Evolutionary conservation across 208 protist genomes (phyloP).

Genomic region (Crithidia brevicula): DNA sequence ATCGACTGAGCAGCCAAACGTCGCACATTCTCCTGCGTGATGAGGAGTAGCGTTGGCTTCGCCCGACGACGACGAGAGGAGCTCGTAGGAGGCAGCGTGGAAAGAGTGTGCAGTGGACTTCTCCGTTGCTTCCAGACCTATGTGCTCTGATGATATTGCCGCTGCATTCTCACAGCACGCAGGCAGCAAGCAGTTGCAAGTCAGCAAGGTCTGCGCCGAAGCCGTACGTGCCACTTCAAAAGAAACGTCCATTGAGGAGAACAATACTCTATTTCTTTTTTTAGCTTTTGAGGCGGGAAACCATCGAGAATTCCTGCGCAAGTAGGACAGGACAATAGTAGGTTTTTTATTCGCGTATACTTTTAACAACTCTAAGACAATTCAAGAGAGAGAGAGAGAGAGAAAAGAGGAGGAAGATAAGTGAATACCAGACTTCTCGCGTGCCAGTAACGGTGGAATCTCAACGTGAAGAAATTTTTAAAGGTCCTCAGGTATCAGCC

Average conservation of each 20-base stretch:
- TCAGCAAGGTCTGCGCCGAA: constrained; percentile 29
- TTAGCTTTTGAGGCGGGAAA: too few species aligned
- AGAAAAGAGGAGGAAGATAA: not conserved
- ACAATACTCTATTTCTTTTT: too few species aligned
- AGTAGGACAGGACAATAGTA: too few species aligned
- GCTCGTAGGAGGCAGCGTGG: constrained; percentile 51
- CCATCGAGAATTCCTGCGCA: too few species aligned
- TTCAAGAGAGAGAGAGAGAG: not conserved
- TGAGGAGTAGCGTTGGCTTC: not conserved
- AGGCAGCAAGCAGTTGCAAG: constrained; percentile 83
- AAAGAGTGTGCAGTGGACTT: not conserved
- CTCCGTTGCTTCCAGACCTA: not conserved
- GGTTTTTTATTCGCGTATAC: too few species aligned
- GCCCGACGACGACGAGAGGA: not conserved
- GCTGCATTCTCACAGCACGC: not conserved
- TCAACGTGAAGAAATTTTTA: constrained; percentile 17
- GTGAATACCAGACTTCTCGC: too few species aligned
- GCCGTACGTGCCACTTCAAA: constrained; percentile 12
- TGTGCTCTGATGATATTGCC: not conserved
- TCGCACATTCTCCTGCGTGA: constrained; percentile 33
- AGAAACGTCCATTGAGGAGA: not conserved
- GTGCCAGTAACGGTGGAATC: too few species aligned
- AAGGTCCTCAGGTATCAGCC: too few species aligned
- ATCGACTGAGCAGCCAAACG: not conserved
- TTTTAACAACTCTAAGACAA: too few species aligned